Conservation (phyloP, 805 yeast genomes). For the Saturnispora gosingensis region DNA sequence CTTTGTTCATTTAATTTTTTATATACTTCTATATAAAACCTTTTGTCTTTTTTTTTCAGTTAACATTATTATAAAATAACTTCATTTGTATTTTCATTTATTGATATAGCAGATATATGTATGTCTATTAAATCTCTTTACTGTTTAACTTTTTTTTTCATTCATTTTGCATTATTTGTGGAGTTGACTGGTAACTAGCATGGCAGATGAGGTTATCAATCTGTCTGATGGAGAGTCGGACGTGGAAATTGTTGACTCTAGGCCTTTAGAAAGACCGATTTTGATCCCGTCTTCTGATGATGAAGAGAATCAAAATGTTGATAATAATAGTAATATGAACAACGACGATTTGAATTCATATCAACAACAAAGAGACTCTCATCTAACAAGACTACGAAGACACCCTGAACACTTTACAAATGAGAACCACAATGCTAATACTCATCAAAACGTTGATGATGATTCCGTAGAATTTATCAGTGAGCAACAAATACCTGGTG, state of each 20-base stretch:
- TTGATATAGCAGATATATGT: background rate
- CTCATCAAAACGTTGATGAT: background rate
- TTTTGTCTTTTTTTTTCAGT: background rate
- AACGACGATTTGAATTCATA: background rate
- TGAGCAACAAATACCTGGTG: slow-evolving; percentile 15
- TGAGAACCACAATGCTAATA: background rate
- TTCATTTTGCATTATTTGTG: background rate
- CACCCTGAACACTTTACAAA: background rate
- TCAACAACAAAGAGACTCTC: background rate
- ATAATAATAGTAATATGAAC: too few species aligned
- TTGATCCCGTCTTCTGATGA: slow-evolving; percentile 1
- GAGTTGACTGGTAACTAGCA: background rate
- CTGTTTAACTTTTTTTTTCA: background rate
- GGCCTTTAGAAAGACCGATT: background rate
- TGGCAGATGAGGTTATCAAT: background rate
- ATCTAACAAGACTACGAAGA: background rate
- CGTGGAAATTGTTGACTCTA: slow-evolving; percentile 14
- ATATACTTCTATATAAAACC: background rate
- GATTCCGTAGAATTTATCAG: slow-evolving; percentile 11
- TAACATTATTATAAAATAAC: background rate
- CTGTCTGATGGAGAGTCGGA: background rate
- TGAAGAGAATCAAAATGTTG: background rate
- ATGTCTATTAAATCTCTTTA: background rate
- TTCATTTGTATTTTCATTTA: background rate
- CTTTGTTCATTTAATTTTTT: background rate